Percentiles rank a stretch among this genome's conserved stretches.
Conservation (phyloP, 1,139 yeast genomes). For the Hemisphaericaspora subhashii region DNA sequence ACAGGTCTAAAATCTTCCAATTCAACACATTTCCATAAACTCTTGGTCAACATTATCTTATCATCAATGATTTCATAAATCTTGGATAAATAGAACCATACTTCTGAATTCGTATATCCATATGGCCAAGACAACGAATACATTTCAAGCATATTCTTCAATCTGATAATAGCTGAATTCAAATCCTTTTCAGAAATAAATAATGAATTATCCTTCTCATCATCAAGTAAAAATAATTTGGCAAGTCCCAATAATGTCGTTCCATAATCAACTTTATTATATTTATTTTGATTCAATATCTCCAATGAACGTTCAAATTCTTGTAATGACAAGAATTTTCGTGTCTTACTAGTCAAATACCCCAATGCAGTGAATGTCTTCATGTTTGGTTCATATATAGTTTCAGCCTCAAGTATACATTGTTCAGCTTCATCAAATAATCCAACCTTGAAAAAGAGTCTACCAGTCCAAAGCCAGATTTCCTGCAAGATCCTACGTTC, state of each 20-base stretch:
- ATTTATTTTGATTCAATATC: slow-evolving; percentile 22
- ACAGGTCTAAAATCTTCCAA: slow-evolving; percentile 70
- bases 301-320: slow-evolving; percentile 72
- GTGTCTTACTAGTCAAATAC: slow-evolving; percentile 39
- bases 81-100: slow-evolving; percentile 70
- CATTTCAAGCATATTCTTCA: slow-evolving; percentile 62
- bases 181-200: slow-evolving; percentile 52
- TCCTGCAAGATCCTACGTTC: slow-evolving; percentile 50
- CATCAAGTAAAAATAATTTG: slow-evolving; percentile 51
- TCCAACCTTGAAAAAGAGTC: slow-evolving; percentile 60
- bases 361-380: slow-evolving; percentile 60
- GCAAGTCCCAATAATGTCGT: slow-evolving; percentile 69
- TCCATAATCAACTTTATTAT: slow-evolving; percentile 43
- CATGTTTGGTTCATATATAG: slow-evolving; percentile 48
- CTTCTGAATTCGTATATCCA: slow-evolving; percentile 63
- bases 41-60: slow-evolving; percentile 46
- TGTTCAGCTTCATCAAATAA: slow-evolving; percentile 63
- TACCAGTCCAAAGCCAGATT: slow-evolving; percentile 76
- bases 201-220: slow-evolving; percentile 31
- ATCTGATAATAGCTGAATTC: slow-evolving; percentile 64
- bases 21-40: slow-evolving; percentile 68
- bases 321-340: slow-evolving; percentile 53
- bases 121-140: slow-evolving; percentile 44
- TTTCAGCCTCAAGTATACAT: slow-evolving; percentile 73
- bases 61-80: slow-evolving; percentile 67